A percentile compares a stretch with the other conserved stretches of the same genome.
phyloP scores from a whole-genome alignment of 2,329 filamentous ascomycete genomes.

The Exophiala phaeomuriformis region DNA sequence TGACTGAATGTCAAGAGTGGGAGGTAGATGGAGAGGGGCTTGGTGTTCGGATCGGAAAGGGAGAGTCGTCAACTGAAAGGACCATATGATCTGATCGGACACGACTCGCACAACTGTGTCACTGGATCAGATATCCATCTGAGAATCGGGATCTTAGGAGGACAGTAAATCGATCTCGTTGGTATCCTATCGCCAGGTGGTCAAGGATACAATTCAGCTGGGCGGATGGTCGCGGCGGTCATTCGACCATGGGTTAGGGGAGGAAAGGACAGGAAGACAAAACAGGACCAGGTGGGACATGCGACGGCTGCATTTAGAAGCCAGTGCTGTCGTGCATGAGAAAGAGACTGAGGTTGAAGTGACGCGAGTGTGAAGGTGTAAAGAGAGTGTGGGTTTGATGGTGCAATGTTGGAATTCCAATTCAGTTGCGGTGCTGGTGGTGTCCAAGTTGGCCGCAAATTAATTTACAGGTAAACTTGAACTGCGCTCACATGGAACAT shows the following conservation, averaged over 20 bases:
- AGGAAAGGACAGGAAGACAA: constrained; percentile 1
- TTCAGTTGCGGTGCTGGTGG: neutral
- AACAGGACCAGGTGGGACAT: neutral
- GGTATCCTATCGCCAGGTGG: neutral
- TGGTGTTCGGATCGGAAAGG: neutral
- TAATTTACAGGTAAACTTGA: neutral
- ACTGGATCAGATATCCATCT: neutral
- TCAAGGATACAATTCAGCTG: constrained; percentile 1
- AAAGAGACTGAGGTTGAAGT: neutral
- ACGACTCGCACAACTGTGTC: neutral
- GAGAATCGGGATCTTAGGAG: neutral
- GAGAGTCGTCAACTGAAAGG: neutral
- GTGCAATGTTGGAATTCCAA: neutral
- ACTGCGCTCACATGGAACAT: neutral
- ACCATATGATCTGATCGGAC: neutral
- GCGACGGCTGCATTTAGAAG: neutral
- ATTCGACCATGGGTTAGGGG: neutral
- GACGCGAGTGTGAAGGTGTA: neutral
- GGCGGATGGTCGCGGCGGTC: neutral
- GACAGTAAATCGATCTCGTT: neutral
- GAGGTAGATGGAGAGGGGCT: constrained; percentile 40
- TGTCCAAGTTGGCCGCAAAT: neutral
- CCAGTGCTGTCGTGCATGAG: neutral
- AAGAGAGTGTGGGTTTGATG: neutral
- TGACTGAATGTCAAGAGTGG: constrained; percentile 66